Base-by-base conservation (phyloP, 1,139 yeast genomes). In the Hemisphaericaspora xylofermentans region DNA sequence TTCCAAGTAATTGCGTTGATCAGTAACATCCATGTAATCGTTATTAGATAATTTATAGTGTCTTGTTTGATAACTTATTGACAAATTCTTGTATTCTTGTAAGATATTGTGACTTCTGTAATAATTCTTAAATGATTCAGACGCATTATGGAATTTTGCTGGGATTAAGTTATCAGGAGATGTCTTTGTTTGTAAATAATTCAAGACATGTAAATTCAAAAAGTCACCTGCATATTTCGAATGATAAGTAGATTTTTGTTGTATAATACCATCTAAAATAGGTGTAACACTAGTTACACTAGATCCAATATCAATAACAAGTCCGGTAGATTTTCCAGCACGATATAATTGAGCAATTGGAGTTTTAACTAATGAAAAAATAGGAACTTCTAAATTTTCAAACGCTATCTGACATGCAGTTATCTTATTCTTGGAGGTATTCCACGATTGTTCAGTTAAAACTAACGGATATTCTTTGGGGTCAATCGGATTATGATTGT, bases 221-320 rank as follows among this genome's bases (percentile, higher is more conserved):
- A 79, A 85, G 55, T 84, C 85, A 8, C 93, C 93, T 7, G 84
- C 89, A 56, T 72, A 83, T 52, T 76, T 78, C 13, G 84, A 74
- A 58, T 76, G 82, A 46, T 72, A 66, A 7, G 80, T 68, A 38
- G 84, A 81, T 53, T 82, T 82, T 46, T 71, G 66, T 42, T 83
- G 75, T 41, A 84, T 76, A 14, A 77, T 75, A 21, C 93, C 94
- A 54, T 84, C 89, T 47, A 80, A 67, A 25, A 85, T 73, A 12
- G 93, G 91, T 0, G 89, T 83, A 6, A 84, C 81, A 36, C 79
- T 72, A 18, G 82, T 71, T 3, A 76, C 74, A 17, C 80, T 67
- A 2, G 83, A 71, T 2, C 91, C 93, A 35, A 85, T 60, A 53
- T 85, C 91, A 28, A 85, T 73, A 16, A 84, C 84, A 44, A 85